Percentiles rank a stretch among this genome's conserved stretches.
These are phyloP conservation scores for Hymenoscyphus occultus DNA, from an alignment of 2,329 filamentous ascomycete species.

Conservation along the genomic window DNA sequence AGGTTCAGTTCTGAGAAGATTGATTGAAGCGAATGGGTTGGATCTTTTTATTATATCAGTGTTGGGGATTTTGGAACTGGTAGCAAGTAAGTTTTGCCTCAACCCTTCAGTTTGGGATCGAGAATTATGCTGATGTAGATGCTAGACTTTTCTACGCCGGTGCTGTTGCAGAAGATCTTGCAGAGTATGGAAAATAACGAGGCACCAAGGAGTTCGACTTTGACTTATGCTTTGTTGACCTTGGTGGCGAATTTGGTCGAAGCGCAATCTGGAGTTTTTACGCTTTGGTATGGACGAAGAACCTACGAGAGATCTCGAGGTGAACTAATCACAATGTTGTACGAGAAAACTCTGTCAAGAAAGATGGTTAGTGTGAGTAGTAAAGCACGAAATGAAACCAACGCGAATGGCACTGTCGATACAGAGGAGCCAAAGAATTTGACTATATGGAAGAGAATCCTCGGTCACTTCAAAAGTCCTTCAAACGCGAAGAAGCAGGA, in stretches of 20 bases:
- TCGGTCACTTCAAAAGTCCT: slow-evolving; percentile 27
- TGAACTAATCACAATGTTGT: slow-evolving; percentile 82
- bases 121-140: slow-evolving; percentile 24
- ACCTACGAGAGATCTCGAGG: slow-evolving; percentile 81
- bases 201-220: slow-evolving; percentile 51
- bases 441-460: slow-evolving; percentile 18
- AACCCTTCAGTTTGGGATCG: neutral
- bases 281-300: slow-evolving; percentile 78
- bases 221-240: slow-evolving; percentile 63
- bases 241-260: slow-evolving; percentile 58
- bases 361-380: slow-evolving; percentile 34
- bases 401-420: slow-evolving; percentile 16
- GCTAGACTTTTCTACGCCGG: slow-evolving; percentile 56
- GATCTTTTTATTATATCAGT: slow-evolving; percentile 60
- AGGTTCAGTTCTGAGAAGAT: slow-evolving; percentile 67
- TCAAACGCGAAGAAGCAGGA: slow-evolving; percentile 24
- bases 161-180: slow-evolving; percentile 71
- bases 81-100: slow-evolving; percentile 43
- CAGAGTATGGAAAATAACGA: slow-evolving; percentile 58
- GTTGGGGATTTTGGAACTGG: slow-evolving; percentile 62
- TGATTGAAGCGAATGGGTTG: slow-evolving; percentile 73
- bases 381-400: slow-evolving; percentile 22
- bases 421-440: slow-evolving; percentile 11
- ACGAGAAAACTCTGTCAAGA: slow-evolving; percentile 57
- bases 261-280: slow-evolving; percentile 65